Evolutionary conservation across 2,329 filamentous ascomycete genomes (phyloP).

Genomic region (Epichloe baconii): DNA sequence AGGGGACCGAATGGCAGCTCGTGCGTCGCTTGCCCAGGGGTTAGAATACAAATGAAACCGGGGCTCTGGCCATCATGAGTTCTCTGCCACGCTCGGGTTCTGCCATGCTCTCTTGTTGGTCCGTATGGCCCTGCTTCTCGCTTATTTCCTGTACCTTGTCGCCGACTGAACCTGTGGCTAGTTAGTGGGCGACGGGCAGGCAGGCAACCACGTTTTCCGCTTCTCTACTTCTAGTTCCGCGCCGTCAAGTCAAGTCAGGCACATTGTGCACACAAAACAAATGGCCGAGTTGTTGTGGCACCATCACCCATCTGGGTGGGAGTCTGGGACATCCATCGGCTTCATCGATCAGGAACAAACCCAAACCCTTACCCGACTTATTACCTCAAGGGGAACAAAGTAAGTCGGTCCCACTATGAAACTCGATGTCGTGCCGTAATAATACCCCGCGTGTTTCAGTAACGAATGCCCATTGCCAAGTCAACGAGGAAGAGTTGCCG

Average conservation of each 20-base stretch:
- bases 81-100: background rate
- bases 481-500: slow-evolving; percentile 7
- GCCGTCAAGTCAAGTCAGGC: background rate
- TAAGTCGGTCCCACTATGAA: background rate
- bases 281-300: background rate
- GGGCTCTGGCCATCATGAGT: slow-evolving; percentile 2
- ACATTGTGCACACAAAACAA: background rate
- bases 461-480: slow-evolving; percentile 14
- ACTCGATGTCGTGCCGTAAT: background rate
- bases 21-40: background rate
- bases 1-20: slow-evolving; percentile 3
- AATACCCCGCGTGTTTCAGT: slow-evolving; percentile 11
- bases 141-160: background rate
- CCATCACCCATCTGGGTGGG: too few relatives aligned
- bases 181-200: too few relatives aligned
- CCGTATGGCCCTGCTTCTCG: background rate
- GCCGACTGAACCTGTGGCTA: too few relatives aligned
- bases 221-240: background rate
- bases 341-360: background rate
- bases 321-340: background rate
- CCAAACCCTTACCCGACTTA: background rate
- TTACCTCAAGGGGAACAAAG: background rate
- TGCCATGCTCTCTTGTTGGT: background rate
- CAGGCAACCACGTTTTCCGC: too few relatives aligned
- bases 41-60: slow-evolving; percentile 2